A percentile compares a stretch with the other conserved stretches of the same genome.
phyloP scores from a whole-genome alignment of 495 filamentous ascomycete genomes.

The Tuber indicum region DNA sequence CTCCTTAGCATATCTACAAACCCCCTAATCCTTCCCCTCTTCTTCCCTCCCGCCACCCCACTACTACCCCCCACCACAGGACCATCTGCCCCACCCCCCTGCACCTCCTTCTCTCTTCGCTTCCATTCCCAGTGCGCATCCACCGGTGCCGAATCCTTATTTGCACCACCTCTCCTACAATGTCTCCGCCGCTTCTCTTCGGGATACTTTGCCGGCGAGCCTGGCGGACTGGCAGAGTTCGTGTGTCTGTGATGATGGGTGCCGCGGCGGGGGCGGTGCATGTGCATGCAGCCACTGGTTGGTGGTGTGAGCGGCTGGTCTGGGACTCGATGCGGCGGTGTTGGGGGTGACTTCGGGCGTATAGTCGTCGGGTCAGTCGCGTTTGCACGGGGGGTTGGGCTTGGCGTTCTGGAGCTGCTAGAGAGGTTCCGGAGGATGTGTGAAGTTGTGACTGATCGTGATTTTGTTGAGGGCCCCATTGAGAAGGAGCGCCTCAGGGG shows the following conservation, averaged over 20 bases:
- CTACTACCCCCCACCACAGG: slow-evolving; percentile 3
- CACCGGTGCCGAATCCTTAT: not conserved
- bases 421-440: slow-evolving; percentile 11
- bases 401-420: slow-evolving; percentile 12
- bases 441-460: slow-evolving; percentile 7
- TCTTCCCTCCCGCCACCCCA: slow-evolving; percentile 19
- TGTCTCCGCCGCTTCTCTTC: not conserved
- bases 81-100: not conserved
- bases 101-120: not conserved
- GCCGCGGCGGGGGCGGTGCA: slow-evolving; percentile 11
- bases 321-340: slow-evolving; percentile 10
- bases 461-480: slow-evolving; percentile 12
- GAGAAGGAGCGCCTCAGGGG: slow-evolving; percentile 23
- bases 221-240: slow-evolving; percentile 10
- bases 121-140: not conserved
- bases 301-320: slow-evolving; percentile 19
- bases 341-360: slow-evolving; percentile 9
- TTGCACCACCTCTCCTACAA: not conserved
- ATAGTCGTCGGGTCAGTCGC: not conserved
- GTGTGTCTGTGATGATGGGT: slow-evolving; percentile 13
- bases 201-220: slow-evolving; percentile 13
- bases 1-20: slow-evolving; percentile 24
- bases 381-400: not conserved
- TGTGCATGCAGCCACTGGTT: slow-evolving; percentile 19
- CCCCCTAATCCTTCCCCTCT: slow-evolving; percentile 26